Evolutionary conservation across 2,329 filamentous ascomycete genomes (phyloP).

Genomic region (Fusarium sp.): DNA sequence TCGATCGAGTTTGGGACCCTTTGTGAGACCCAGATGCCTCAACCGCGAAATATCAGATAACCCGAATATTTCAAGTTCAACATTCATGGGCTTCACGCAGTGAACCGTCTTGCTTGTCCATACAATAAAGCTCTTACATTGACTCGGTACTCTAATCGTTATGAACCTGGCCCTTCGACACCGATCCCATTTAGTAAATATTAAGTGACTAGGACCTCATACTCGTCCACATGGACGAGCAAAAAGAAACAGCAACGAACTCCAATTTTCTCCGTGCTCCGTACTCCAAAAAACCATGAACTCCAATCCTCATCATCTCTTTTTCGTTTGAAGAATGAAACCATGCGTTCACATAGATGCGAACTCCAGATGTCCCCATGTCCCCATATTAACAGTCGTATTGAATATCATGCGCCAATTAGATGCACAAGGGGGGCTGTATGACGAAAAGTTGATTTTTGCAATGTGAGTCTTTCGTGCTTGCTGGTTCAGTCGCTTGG

Average conservation of each 20-base stretch:
- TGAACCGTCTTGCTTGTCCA: background rate
- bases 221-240: slow-evolving; percentile 4
- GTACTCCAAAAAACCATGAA: slow-evolving; percentile 37
- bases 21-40: background rate
- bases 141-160: slow-evolving; percentile 30
- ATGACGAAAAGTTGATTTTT: background rate
- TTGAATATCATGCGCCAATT: slow-evolving; percentile 1
- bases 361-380: slow-evolving; percentile 14
- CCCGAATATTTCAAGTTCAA: background rate
- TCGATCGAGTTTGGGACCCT: background rate
- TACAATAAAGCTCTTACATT: slow-evolving; percentile 18
- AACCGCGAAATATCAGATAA: background rate
- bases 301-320: slow-evolving; percentile 22
- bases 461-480: background rate
- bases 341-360: slow-evolving; percentile 13
- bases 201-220: slow-evolving; percentile 24
- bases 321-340: slow-evolving; percentile 25
- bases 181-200: slow-evolving; percentile 33
- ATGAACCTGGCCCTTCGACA: slow-evolving; percentile 16
- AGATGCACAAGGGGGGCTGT: background rate
- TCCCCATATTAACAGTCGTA: background rate
- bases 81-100: no score
- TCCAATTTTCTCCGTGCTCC: slow-evolving; percentile 23
- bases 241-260: slow-evolving; percentile 28
- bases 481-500: background rate